Evolutionary conservation across 192 early-diverging fungal species (phyloP), one percentile per base, ranked within the genome.

Genomic region (Coemansia sp.): DNA sequence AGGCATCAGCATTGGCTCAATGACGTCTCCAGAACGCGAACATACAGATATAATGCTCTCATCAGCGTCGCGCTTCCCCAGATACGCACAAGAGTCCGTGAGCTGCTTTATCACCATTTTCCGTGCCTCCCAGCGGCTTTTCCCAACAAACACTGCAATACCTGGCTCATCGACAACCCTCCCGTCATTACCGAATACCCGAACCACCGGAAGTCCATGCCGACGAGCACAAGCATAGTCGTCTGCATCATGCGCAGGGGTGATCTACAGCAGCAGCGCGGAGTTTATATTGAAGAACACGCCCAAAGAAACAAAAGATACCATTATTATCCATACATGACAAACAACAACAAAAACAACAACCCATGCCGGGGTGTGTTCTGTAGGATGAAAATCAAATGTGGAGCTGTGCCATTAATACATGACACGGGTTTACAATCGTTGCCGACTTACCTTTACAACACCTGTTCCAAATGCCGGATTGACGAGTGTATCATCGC

Each of bases 1-100:
- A 9, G 97, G 97, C 84, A 93, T 92, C 68, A 98, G 76, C 75
- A 98, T 84, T 5, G 95, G 97, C 71, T 99, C 97, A 49, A 99
- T 94, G 40, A 99, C 85, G 75, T 99, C 97, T 18, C 92, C 92
- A 0, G 97, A 95, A 48, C 97, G 82, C 38, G 90, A 89, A 63
- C 89, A 89, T 10, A 70, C 74, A 38, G 85, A 89, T 39, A 91
- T 71, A 43, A 92, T 88, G 80, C 94, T 94, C 37, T 86, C 88
- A 67, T 91, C 90, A 26, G 93, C 89, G 54, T 92, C 89, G 67
- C 88, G 83, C 68, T 87, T 95, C 11, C 89, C 93, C 37, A 83
- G 62, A 74, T 97, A 98, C 5, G 87, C 75, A 0, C 89, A 87
- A 13, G 86, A 73, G n/a, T 79, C 74, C 65, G 82, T 85, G 12